phyloP scores from a whole-genome alignment of 805 yeast genomes.

The Lipomyces spencermartinsiae region DNA sequence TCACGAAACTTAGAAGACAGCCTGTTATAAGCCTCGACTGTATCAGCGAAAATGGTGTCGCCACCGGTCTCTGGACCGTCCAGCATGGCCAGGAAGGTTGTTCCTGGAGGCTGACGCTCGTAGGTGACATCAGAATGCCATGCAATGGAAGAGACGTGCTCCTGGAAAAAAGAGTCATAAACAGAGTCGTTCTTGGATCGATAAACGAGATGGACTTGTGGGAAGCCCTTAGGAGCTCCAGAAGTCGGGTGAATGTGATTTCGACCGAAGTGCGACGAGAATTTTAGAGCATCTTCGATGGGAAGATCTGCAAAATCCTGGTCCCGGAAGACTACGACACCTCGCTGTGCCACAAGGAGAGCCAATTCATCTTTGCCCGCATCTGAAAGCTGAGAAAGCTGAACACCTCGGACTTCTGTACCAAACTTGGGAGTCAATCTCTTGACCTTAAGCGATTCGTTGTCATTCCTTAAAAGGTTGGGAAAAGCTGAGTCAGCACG shows the following conservation, averaged over 20 bases:
- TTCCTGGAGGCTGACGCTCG: conserved; percentile 75
- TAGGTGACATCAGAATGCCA: conserved; percentile 82
- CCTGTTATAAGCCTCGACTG: conserved; percentile 71
- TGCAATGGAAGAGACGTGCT: conserved; percentile 42
- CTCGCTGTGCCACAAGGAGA: conserved; percentile 69
- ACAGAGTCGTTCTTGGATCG: conserved; percentile 52
- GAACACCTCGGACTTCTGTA: conserved; percentile 67
- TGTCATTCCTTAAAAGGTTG: conserved; percentile 53
- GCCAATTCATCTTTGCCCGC: conserved; percentile 74
- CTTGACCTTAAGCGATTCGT: conserved; percentile 41
- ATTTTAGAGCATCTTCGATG: conserved; percentile 49
- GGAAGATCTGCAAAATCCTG: conserved; percentile 64
- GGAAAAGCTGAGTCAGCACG: conserved; percentile 65
- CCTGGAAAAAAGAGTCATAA: conserved; percentile 39
- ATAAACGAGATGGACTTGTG: conserved; percentile 68
- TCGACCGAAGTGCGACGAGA: conserved; percentile 70
- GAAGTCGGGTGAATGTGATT: conserved; percentile 77
- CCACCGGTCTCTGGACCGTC: conserved; percentile 73
- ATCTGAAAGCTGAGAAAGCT: conserved; percentile 60
- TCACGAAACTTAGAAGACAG: conserved; percentile 69
- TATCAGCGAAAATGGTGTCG: conserved; percentile 79
- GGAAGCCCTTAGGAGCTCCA: conserved; percentile 66
- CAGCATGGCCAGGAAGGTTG: conserved; percentile 68
- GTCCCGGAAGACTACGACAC: conserved; percentile 72
- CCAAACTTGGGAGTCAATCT: conserved; percentile 74